Percentiles rank a stretch among this genome's conserved stretches.
Evolutionary conservation across 2,329 filamentous ascomycete species (phyloP).

Genomic region (Trichophyton simii): DNA sequence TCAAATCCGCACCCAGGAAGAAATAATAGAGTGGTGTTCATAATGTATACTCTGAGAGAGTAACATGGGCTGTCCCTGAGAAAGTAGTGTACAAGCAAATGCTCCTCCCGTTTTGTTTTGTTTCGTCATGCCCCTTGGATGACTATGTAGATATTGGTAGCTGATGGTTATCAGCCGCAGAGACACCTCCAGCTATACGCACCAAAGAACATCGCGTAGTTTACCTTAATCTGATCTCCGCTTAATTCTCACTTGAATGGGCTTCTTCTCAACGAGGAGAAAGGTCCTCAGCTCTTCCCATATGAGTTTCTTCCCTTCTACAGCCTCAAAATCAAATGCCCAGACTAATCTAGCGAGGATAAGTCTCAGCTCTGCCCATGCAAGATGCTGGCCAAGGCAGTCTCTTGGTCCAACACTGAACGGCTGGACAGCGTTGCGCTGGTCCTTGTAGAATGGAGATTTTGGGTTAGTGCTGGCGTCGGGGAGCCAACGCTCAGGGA

Average conservation of each 20-base stretch:
- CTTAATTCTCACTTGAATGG: neutral
- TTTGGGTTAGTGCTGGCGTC: conserved; percentile 17
- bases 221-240: neutral
- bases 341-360: conserved; percentile 38
- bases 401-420: conserved; percentile 40
- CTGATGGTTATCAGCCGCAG: neutral
- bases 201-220: neutral
- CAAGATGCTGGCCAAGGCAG: conserved; percentile 39
- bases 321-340: conserved; percentile 32
- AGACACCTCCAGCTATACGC: neutral
- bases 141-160: too few species aligned
- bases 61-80: neutral
- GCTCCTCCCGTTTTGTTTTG: neutral
- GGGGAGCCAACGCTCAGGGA: conserved; percentile 38
- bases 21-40: too few species aligned
- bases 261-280: conserved; percentile 2
- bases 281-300: conserved; percentile 5
- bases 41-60: neutral
- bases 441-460: conserved; percentile 31
- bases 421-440: conserved; percentile 34
- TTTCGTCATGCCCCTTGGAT: neutral
- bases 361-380: conserved; percentile 40
- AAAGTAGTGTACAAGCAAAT: neutral
- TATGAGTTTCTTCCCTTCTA: neutral
- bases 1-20: too few species aligned